Evolutionary conservation across 768 basidiomycete species (phyloP).

Genomic region (Auricularia cornea): DNA sequence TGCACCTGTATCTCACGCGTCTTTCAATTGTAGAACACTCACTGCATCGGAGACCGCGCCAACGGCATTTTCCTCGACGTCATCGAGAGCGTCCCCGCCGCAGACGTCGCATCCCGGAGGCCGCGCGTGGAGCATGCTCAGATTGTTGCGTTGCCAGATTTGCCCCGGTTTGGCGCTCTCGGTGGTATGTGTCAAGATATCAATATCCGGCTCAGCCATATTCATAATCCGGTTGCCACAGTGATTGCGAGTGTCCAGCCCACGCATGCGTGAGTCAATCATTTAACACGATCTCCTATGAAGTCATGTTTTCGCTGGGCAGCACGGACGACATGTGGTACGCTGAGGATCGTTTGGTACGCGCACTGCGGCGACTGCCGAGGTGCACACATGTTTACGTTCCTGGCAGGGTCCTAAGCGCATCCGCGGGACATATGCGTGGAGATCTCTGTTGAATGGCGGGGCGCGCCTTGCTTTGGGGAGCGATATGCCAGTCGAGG

Average conservation of each 20-base stretch:
- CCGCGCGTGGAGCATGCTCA: slow-evolving; percentile 92
- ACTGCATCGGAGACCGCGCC: slow-evolving; percentile 83
- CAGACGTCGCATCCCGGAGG: slow-evolving; percentile 52
- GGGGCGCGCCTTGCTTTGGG: slow-evolving; percentile 26
- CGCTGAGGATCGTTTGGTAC: slow-evolving; percentile 71
- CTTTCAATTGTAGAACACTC: slow-evolving; percentile 55
- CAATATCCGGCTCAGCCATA: not conserved
- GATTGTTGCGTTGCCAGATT: slow-evolving; percentile 64
- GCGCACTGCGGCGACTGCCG: slow-evolving; percentile 4
- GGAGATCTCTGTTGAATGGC: slow-evolving; percentile 66
- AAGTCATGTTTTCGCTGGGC: slow-evolving; percentile 6
- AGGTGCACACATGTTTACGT: not conserved
- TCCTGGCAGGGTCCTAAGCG: slow-evolving; percentile 59
- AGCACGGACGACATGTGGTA: slow-evolving; percentile 91
- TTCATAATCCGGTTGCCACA: slow-evolving; percentile 19
- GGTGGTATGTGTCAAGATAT: slow-evolving; percentile 46
- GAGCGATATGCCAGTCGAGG: slow-evolving; percentile 91
- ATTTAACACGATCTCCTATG: not conserved
- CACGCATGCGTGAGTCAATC: slow-evolving; percentile 64
- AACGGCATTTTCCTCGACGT: slow-evolving; percentile 78
- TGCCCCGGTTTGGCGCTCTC: slow-evolving; percentile 58
- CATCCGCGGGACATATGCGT: slow-evolving; percentile 86
- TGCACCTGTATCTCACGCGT: too few species aligned
- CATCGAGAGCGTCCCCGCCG: slow-evolving; percentile 59
- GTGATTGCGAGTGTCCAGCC: slow-evolving; percentile 91